Percentiles rank a stretch among this genome's conserved stretches.
Evolutionary conservation across 192 early-diverging fungal species (phyloP).

Genomic region (Umbelopsis isabellina): DNA sequence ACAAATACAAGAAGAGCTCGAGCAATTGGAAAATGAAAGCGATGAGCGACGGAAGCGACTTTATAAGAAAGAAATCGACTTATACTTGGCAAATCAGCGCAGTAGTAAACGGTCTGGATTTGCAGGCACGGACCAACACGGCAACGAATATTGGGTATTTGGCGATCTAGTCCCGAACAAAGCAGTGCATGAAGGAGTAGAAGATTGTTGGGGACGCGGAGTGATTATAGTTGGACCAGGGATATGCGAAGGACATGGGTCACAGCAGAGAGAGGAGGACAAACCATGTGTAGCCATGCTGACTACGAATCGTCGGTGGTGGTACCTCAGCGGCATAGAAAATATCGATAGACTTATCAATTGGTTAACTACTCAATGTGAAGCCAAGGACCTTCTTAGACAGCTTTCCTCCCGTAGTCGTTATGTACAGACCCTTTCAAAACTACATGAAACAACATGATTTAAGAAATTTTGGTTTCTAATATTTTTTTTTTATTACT

Average conservation of each 20-base stretch:
- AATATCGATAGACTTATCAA: conserved; percentile 16
- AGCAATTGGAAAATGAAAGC: background rate
- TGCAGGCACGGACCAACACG: conserved; percentile 1
- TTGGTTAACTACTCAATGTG: background rate
- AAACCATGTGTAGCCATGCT: conserved; percentile 19
- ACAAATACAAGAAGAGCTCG: background rate
- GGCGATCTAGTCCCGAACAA: background rate
- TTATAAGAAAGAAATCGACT: conserved; percentile 1
- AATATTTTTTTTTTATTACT: conserved; percentile 14
- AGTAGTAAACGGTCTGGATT: background rate
- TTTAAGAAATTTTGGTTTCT: conserved; percentile 10
- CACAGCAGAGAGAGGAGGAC: conserved; percentile 3
- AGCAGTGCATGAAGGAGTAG: background rate
- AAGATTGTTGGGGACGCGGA: conserved; percentile 11
- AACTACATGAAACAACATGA: conserved; percentile 7
- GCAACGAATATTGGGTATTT: conserved; percentile 10
- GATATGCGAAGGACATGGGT: background rate
- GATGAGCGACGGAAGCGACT: background rate
- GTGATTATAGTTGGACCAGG: conserved; percentile 10
- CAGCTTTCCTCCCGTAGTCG: conserved; percentile 19
- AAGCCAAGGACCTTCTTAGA: conserved; percentile 10
- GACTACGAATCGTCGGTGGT: conserved; percentile 19
- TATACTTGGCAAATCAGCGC: background rate
- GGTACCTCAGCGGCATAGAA: conserved; percentile 22
- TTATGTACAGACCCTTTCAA: background rate